Base-by-base conservation (phyloP, 108 stramenopile species). In the Skeletonema potamos region DNA sequence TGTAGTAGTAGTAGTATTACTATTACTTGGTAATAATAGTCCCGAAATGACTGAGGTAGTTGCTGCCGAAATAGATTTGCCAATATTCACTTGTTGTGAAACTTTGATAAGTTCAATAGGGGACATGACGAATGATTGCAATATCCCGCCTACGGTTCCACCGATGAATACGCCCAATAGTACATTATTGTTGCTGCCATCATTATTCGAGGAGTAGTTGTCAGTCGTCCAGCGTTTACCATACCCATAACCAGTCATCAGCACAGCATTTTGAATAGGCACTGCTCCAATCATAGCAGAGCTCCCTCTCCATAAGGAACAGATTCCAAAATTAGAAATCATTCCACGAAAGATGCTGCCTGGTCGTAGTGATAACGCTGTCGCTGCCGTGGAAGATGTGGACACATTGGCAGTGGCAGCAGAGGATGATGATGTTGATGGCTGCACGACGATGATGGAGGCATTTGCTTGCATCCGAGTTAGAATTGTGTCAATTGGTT, bases 61-160 rank as follows among this genome's bases (percentile, higher is more conserved):
- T 28, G 84, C 84, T 34, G 62, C 33, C 17, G 56, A 57, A 20
- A 55, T 36, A 67, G 57, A 60, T 60, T 72, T 66, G 48, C 66
- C 66, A 20, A 68, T 51, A 10, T n/a, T n/a, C n/a, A 87, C 86
- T 67, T 94, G 92, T 65, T 88, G 85, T 1, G 76, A 59, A 1
- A 94, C 91, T 76, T 95, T 95, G 68, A 92, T 74, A 20, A 92
- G 68, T 80, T 95, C 93, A 27, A 92, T 71, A 3, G 93, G 93
- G 2, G 84, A 84, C 88, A 92, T 91, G 59, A 95, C 66, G 68
- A 95, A 92, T 37, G 85, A 89, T 79, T 95, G 93, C 11, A 86
- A 30, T 12, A 95, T 54, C 5, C 93, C 93, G 37, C 93, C 93
- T 5, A 76, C 75, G 51, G 85, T 88, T 12, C 93, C 93, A 30